Evolutionary conservation across 2,329 filamentous ascomycete genomes (phyloP).

Genomic region (Leptographium flavum): DNA sequence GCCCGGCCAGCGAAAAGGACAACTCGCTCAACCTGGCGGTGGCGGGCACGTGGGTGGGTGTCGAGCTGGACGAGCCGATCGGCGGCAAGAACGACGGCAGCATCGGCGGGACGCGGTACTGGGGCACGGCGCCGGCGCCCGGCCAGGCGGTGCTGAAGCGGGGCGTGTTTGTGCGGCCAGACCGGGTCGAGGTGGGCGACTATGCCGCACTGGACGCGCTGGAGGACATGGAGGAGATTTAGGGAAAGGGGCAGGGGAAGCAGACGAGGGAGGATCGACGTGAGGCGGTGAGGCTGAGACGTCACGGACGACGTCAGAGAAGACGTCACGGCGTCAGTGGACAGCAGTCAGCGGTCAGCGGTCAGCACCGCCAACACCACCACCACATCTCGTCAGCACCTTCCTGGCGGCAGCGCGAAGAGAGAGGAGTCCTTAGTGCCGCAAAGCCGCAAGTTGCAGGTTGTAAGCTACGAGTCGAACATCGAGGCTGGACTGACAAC

Average conservation of each 20-base stretch:
- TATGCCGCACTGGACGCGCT: conserved; percentile 57
- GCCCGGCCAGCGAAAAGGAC: conserved; percentile 19
- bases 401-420: no score
- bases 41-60: conserved; percentile 55
- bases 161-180: conserved; percentile 66
- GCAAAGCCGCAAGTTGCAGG: no score
- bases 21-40: conserved; percentile 12
- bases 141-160: conserved; percentile 39
- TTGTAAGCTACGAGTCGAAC: no score
- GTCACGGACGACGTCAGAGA: no score
- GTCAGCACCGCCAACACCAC: no score
- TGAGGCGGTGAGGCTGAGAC: not conserved
- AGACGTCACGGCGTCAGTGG: no score
- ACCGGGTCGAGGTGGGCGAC: conserved; percentile 63
- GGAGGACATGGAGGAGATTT: conserved; percentile 67
- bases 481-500: no score
- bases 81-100: conserved; percentile 74
- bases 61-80: conserved; percentile 64
- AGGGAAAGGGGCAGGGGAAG: conserved; percentile 12
- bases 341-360: no score
- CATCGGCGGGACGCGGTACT: conserved; percentile 50
- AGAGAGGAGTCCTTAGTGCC: no score
- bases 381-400: no score
- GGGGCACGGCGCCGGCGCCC: conserved; percentile 39
- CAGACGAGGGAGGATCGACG: not conserved